These are phyloP conservation scores for Phytophthora sp. DNA, from an alignment of 352 stramenopile genomes.

Conservation along the genomic window DNA sequence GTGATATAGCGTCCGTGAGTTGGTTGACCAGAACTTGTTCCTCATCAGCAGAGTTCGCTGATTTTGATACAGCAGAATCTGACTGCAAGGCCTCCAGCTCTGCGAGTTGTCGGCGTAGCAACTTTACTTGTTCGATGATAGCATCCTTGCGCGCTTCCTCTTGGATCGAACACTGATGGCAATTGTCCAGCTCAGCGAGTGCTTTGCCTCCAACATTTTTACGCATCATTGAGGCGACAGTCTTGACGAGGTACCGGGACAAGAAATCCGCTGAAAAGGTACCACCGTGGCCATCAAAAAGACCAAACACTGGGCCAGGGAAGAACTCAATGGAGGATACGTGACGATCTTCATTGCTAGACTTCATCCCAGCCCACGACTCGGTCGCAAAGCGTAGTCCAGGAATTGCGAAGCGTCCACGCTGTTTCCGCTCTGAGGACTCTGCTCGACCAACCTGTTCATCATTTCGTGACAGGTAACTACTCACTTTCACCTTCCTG, in stretches of 20 bases:
- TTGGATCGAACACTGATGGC: conserved; percentile 19
- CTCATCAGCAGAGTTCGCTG: conserved; percentile 6
- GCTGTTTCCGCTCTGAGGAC: background rate
- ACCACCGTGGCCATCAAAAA: conserved; percentile 72
- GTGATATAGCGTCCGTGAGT: conserved; percentile 28
- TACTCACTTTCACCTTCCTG: conserved; percentile 5
- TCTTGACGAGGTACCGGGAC: conserved; percentile 49
- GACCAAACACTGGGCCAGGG: conserved; percentile 55
- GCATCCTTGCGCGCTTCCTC: conserved; percentile 39
- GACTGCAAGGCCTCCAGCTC: conserved; percentile 31
- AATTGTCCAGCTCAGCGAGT: conserved; percentile 22
- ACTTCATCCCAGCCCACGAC: conserved; percentile 60
- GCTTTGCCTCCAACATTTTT: conserved; percentile 37
- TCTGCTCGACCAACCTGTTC: background rate
- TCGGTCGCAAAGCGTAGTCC: conserved; percentile 57
- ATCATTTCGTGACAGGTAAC: background rate
- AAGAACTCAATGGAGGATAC: conserved; percentile 38
- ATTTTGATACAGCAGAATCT: background rate
- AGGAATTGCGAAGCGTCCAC: conserved; percentile 27
- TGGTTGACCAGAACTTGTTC: conserved; percentile 31
- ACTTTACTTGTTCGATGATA: conserved; percentile 35
- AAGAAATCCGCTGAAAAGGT: conserved; percentile 59
- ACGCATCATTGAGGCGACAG: conserved; percentile 31
- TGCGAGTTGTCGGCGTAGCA: conserved; percentile 39
- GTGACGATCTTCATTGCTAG: conserved; percentile 67